A percentile compares a stretch with the other conserved stretches of the same genome.
Conservation (phyloP, 139 green algal species). For the Monoraphidium neglectum region DNA sequence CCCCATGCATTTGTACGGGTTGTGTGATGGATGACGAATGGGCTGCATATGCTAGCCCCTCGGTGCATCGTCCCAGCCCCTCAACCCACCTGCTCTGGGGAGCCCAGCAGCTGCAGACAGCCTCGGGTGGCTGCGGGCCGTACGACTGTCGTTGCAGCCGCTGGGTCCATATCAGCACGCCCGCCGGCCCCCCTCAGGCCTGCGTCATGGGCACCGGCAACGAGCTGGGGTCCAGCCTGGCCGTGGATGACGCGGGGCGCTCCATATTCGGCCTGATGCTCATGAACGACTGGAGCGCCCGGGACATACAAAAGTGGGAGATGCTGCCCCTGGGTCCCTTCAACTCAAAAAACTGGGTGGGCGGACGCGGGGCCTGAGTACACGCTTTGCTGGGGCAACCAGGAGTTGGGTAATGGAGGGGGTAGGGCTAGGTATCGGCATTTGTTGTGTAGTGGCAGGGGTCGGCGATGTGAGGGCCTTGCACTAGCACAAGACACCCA, state of each 20-base stretch:
- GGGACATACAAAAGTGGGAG: conserved; percentile 96
- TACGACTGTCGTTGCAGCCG: too few relatives aligned
- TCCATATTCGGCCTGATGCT: conserved; percentile 94
- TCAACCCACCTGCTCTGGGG: too few relatives aligned
- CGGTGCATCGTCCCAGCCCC: too few relatives aligned
- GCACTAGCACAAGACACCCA: too few relatives aligned
- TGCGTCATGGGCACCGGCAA: conserved; percentile 82
- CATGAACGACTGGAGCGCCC: conserved; percentile 96
- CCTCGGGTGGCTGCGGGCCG: too few relatives aligned
- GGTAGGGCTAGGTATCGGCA: background rate
- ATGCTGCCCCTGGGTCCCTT: conserved; percentile 93
- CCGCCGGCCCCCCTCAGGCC: conserved; percentile 59
- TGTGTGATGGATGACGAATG: too few relatives aligned
- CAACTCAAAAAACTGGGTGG: conserved; percentile 90
- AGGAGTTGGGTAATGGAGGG: background rate
- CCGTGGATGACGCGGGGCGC: conserved; percentile 53
- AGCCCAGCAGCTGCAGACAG: too few relatives aligned
- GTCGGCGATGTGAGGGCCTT: background rate
- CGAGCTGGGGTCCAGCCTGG: conserved; percentile 67
- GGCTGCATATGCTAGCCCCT: too few relatives aligned
- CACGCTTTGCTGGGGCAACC: background rate
- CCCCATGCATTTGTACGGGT: too few relatives aligned
- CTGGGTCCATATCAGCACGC: too few relatives aligned
- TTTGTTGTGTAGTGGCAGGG: background rate
- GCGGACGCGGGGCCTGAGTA: background rate